Evolutionary conservation across 352 stramenopile genomes (phyloP).

Genomic region (Pythium utonaiense): DNA sequence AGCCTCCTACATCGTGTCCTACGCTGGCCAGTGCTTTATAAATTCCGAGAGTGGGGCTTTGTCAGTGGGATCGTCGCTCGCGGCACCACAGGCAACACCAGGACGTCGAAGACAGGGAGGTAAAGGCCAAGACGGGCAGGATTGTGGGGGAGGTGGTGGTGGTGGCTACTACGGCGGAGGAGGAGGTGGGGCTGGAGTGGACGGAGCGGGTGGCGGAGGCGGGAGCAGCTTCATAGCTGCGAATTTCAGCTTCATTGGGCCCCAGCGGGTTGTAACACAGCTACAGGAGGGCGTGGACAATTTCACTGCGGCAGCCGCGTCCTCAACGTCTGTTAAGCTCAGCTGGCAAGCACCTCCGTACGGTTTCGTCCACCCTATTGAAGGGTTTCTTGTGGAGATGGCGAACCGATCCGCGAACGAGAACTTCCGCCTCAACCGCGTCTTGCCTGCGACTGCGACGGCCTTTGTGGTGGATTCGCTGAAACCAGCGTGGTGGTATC

Average conservation of each 20-base stretch:
- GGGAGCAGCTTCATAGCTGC: slow-evolving; percentile 52
- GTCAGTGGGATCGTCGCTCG: slow-evolving; percentile 14
- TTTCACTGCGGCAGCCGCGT: slow-evolving; percentile 20
- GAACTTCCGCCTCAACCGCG: slow-evolving; percentile 47
- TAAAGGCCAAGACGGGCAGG: slow-evolving; percentile 67
- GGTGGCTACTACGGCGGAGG: slow-evolving; percentile 74
- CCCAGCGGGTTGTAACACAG: slow-evolving; percentile 11
- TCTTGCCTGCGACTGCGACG: slow-evolving; percentile 19
- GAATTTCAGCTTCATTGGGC: slow-evolving; percentile 8
- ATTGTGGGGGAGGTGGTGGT: slow-evolving; percentile 74
- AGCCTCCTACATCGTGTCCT: slow-evolving; percentile 44
- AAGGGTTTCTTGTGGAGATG: slow-evolving; percentile 60
- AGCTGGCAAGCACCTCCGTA: slow-evolving; percentile 37
- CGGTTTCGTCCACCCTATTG: slow-evolving; percentile 36
- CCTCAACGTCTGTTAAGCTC: slow-evolving; percentile 37
- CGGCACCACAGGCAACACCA: slow-evolving; percentile 33
- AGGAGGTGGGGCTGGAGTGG: slow-evolving; percentile 54
- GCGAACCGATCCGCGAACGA: slow-evolving; percentile 49
- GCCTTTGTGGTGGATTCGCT: slow-evolving; percentile 30
- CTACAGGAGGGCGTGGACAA: slow-evolving; percentile 24
- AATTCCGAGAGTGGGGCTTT: slow-evolving; percentile 10
- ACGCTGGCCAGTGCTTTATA: slow-evolving; percentile 37
- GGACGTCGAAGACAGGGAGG: slow-evolving; percentile 41
- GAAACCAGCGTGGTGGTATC: slow-evolving; percentile 32
- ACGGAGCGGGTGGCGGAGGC: slow-evolving; percentile 56